Evolutionary conservation across 805 yeast species (phyloP).

Genomic region (Candida saitoana): DNA sequence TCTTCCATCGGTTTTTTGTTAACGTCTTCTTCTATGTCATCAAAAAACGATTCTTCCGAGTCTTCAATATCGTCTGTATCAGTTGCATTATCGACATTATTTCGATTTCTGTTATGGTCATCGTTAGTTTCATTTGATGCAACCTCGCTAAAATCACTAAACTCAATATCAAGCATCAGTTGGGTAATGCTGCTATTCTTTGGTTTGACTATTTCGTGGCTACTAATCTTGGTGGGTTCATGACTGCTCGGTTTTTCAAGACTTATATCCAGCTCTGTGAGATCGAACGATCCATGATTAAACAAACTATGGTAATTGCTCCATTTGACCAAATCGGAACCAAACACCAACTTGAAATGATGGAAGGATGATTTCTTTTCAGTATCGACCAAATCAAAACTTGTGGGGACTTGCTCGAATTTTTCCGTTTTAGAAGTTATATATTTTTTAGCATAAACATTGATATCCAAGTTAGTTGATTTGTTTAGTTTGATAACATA

Average conservation of each 20-base stretch:
- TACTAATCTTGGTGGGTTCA: not conserved
- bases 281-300: constrained; percentile 1
- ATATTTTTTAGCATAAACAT: constrained; percentile 6
- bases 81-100: not conserved
- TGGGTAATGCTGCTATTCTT: not conserved
- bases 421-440: not conserved
- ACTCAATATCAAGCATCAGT: constrained; percentile 3
- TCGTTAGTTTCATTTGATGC: not conserved
- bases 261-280: not conserved
- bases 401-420: constrained; percentile 19
- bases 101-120: not conserved
- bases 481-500: constrained; percentile 25
- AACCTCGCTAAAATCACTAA: constrained; percentile 5
- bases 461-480: constrained; percentile 4
- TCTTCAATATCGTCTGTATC: not conserved
- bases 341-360: constrained; percentile 13
- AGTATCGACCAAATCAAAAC: constrained; percentile 23
- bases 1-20: not conserved
- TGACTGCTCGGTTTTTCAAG: not conserved
- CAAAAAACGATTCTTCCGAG: constrained; percentile 1
- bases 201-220: not conserved
- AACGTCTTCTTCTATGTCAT: constrained; percentile 3
- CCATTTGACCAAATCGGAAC: constrained; percentile 22
- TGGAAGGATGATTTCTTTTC: constrained; percentile 16
- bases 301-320: constrained; percentile 15